Evolutionary conservation across 2,329 filamentous ascomycete species (phyloP).

Genomic region (Fusarium sp.): DNA sequence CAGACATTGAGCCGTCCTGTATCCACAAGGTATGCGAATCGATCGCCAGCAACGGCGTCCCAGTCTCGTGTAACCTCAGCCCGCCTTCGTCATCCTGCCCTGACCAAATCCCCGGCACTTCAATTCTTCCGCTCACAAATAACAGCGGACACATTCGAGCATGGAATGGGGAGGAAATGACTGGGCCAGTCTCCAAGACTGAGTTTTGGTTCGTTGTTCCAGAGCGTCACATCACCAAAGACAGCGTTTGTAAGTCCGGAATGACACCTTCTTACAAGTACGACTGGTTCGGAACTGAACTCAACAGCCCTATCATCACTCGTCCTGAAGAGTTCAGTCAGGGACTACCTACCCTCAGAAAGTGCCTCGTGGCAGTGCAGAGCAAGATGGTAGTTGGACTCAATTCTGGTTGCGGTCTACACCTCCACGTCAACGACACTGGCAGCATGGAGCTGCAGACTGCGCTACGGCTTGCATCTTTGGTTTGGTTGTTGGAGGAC

Average conservation of each 20-base stretch:
- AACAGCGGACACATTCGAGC: conserved; percentile 26
- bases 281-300: conserved; percentile 42
- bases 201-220: conserved; percentile 39
- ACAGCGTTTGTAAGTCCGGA: conserved; percentile 22
- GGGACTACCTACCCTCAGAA: conserved; percentile 36
- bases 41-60: conserved; percentile 33
- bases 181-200: neutral
- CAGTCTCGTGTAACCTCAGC: conserved; percentile 29
- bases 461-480: conserved; percentile 31
- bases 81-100: conserved; percentile 8
- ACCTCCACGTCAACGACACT: conserved; percentile 42
- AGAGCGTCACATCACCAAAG: conserved; percentile 37
- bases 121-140: conserved; percentile 20
- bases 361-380: conserved; percentile 30
- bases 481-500: conserved; percentile 41
- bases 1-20: conserved; percentile 1
- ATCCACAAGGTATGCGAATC: conserved; percentile 38
- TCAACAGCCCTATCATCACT: conserved; percentile 43
- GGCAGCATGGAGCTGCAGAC: conserved; percentile 28
- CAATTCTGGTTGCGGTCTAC: conserved; percentile 43
- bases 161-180: conserved; percentile 29
- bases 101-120: conserved; percentile 5
- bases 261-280: conserved; percentile 33
- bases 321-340: conserved; percentile 28
- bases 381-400: conserved; percentile 37